Evolutionary conservation across 139 green algal genomes (phyloP).

Genomic region (Chlamydomonas incerta): DNA sequence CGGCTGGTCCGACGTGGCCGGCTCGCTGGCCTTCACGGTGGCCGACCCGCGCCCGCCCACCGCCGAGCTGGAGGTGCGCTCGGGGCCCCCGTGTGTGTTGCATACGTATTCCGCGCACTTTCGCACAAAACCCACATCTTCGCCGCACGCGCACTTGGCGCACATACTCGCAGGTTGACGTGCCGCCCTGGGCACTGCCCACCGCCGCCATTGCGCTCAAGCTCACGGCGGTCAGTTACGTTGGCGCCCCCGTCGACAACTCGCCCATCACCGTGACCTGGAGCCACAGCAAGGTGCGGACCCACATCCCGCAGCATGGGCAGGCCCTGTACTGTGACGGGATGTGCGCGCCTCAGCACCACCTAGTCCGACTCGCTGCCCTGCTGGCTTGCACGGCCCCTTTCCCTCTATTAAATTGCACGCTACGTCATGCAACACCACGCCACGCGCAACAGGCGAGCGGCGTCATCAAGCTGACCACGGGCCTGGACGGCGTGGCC

Average conservation of each 20-base stretch:
- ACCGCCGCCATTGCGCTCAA: neutral
- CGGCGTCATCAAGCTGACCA: slow-evolving; percentile 26
- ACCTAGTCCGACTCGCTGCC: too few relatives aligned
- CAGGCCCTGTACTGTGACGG: too few relatives aligned
- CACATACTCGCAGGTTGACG: too few relatives aligned
- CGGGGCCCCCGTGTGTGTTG: too few relatives aligned
- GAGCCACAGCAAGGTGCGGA: neutral
- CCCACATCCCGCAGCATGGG: too few relatives aligned
- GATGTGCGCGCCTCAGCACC: too few relatives aligned
- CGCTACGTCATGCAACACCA: too few relatives aligned
- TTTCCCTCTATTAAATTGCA: too few relatives aligned
- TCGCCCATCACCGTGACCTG: slow-evolving; percentile 42
- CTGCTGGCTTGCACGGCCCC: too few relatives aligned
- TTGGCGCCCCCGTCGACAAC: slow-evolving; percentile 31
- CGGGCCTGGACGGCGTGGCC: slow-evolving; percentile 21
- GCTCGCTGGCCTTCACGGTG: slow-evolving; percentile 40
- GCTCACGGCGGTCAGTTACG: slow-evolving; percentile 21
- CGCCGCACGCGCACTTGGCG: too few relatives aligned
- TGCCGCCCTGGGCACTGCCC: neutral
- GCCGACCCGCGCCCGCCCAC: slow-evolving; percentile 65
- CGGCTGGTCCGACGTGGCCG: neutral
- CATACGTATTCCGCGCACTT: too few relatives aligned
- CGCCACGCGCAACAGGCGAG: neutral
- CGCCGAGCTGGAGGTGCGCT: slow-evolving; percentile 50
- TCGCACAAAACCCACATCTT: too few relatives aligned